These are phyloP conservation scores for Gentiana straminea DNA, from an alignment of 257 asterid genomes.

Conservation along the genomic window DNA sequence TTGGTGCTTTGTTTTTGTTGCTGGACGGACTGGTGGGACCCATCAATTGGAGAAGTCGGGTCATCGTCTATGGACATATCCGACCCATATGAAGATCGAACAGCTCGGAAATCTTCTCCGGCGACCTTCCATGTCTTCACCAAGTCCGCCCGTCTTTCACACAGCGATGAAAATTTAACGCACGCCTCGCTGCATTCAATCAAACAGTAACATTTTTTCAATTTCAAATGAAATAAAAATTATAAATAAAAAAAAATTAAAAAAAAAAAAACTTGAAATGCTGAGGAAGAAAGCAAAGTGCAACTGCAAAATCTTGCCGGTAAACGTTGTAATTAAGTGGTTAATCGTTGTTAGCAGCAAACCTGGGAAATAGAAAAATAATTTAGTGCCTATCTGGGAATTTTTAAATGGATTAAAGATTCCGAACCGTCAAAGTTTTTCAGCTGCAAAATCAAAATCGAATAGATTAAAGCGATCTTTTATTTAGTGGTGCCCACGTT, in stretches of 20 bases:
- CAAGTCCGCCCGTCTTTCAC: conserved; percentile 53
- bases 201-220: background rate
- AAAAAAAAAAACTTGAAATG: background rate
- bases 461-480: background rate
- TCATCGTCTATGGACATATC: conserved; percentile 44
- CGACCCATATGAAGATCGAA: conserved; percentile 50
- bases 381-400: too few species aligned
- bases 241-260: background rate
- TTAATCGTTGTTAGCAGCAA: background rate
- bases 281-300: background rate
- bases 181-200: conserved; percentile 65
- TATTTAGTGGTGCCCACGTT: too few species aligned
- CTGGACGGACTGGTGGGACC: conserved; percentile 15
- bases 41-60: conserved; percentile 21
- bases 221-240: background rate
- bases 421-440: too few species aligned
- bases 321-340: background rate
- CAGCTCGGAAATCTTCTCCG: conserved; percentile 32
- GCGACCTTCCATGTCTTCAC: conserved; percentile 35
- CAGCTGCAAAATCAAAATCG: background rate
- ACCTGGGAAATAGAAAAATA: too few species aligned
- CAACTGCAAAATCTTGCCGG: background rate
- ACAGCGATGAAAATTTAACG: conserved; percentile 45
- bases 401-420: too few species aligned
- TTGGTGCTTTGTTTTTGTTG: conserved; percentile 8